These are phyloP conservation scores for Linderniella brevidens DNA, from an alignment of 257 asterid species.

Conservation along the genomic window DNA sequence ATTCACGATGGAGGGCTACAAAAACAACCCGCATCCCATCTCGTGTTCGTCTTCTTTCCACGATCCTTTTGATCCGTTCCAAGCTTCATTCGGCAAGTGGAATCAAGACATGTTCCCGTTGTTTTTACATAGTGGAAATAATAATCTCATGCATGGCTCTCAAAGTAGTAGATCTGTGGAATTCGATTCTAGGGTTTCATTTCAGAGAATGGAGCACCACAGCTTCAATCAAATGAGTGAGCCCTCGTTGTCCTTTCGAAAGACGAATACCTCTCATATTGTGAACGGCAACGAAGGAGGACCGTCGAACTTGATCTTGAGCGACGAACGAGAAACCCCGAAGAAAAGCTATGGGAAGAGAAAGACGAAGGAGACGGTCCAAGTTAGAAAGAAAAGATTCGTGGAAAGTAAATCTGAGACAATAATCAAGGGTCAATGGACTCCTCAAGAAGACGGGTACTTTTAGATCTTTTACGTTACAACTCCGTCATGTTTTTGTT, in stretches of 20 bases:
- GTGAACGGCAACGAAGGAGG: too few relatives aligned
- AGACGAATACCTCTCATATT: too few relatives aligned
- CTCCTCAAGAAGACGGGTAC: slow-evolving; percentile 50
- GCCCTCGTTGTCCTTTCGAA: too few relatives aligned
- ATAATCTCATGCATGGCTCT: background rate
- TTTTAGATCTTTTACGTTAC: background rate
- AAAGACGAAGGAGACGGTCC: background rate
- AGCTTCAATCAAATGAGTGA: too few relatives aligned
- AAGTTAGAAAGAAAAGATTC: background rate
- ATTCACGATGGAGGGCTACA: background rate
- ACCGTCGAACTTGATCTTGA: too few relatives aligned
- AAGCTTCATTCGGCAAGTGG: background rate
- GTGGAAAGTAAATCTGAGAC: slow-evolving; percentile 11
- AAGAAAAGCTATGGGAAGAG: background rate
- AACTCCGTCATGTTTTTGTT: too few relatives aligned
- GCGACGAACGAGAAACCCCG: background rate
- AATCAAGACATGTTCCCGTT: background rate
- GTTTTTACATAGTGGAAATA: background rate
- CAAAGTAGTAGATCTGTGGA: background rate
- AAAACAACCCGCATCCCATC: background rate
- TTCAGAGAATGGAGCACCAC: too few relatives aligned
- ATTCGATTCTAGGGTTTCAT: too few relatives aligned
- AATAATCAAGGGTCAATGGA: slow-evolving; percentile 47
- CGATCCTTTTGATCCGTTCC: slow-evolving; percentile 32
- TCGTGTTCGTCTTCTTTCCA: slow-evolving; percentile 12